Evolutionary conservation across 2,329 filamentous ascomycete species (phyloP), one percentile per base, ranked within the genome.

Genomic region (Beauveria sp.): DNA sequence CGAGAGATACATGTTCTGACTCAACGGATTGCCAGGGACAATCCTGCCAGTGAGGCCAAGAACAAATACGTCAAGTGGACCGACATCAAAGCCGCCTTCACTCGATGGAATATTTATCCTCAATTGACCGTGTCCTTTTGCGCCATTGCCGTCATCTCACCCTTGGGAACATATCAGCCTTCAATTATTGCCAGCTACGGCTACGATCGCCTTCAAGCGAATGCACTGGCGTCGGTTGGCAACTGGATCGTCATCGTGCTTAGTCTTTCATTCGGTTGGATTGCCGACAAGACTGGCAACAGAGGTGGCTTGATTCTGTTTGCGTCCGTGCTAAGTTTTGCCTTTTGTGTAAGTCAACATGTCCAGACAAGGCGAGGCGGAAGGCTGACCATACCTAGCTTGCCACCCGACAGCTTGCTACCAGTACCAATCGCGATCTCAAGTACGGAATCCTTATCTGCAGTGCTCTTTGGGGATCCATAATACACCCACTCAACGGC

Each of bases 401-500:
- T 24, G 50, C 50, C 5, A 40, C 50, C n/a, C 20, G 50, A 40
- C 50, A 52, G 38, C 30, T 52, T 22, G 50, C 50, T 9, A 40
- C n/a, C 4, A 52, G 50, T 16, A 52, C 10, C 5, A 52, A 52
- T 40, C 50, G 50, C 50, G 50, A 52, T 52, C 30, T 52, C 30
- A 52, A 52, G 30, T 52, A 52, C 30, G 50, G 50, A 24, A 24
- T 52, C 3, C 30, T 52, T 7, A 52, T 52, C 10, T 52, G 50
- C 50, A 22, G 28, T 52, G 28, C 50, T 16, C 28, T 52, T 14
- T 52, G 50, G 50, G 50, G 50, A 38, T 40, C 50, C 2, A 52
- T 52, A 2, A 40, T 24, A 38, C 50, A 52, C 7, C 50, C 50
- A 2, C 50, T 52, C 50, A 71, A 73, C 18, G 66, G 69, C 40